These are phyloP conservation scores for Hygrophila difformis DNA, from an alignment of 257 asterid genomes.

Conservation along the genomic window DNA sequence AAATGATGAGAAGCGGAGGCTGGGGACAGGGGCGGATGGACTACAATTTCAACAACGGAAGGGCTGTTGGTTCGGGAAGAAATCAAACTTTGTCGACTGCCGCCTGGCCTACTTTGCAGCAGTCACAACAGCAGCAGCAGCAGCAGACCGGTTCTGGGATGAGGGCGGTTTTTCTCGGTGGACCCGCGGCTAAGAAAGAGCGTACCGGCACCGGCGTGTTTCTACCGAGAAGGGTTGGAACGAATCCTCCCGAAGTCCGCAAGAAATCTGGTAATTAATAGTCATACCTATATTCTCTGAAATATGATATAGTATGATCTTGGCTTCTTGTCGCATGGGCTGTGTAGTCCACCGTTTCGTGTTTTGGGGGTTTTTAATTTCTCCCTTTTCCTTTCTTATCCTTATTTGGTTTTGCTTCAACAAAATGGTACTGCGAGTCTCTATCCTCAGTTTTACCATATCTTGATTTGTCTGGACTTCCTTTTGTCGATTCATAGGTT, in stretches of 20 bases:
- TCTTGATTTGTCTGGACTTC: slow-evolving; percentile 4
- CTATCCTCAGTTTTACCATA: neutral
- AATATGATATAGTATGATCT: neutral
- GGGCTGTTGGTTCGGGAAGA: slow-evolving; percentile 13
- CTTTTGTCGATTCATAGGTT: slow-evolving; percentile 21
- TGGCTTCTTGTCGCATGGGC: too few species aligned
- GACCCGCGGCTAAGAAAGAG: slow-evolving; percentile 36
- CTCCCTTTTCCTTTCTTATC: too few species aligned
- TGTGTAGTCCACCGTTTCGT: too few species aligned
- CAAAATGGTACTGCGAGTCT: neutral
- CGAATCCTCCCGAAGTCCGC: slow-evolving; percentile 28
- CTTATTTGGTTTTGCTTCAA: too few species aligned
- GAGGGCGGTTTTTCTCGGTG: slow-evolving; percentile 61
- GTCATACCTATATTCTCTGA: neutral
- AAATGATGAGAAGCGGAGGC: slow-evolving; percentile 22
- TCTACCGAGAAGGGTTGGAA: slow-evolving; percentile 44
- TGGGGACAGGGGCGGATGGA: slow-evolving; percentile 22
- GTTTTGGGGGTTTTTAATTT: too few species aligned
- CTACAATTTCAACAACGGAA: slow-evolving; percentile 3
- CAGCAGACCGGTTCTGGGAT: slow-evolving; percentile 39
- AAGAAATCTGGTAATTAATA: slow-evolving; percentile 39
- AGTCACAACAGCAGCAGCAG: slow-evolving; percentile 22
- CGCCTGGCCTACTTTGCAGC: slow-evolving; percentile 58
- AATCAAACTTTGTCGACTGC: slow-evolving; percentile 16
- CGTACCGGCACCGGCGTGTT: slow-evolving; percentile 89